Evolutionary conservation across 176 grass and related monocot genomes (phyloP).

Genomic region (Saccharum officinarum): DNA sequence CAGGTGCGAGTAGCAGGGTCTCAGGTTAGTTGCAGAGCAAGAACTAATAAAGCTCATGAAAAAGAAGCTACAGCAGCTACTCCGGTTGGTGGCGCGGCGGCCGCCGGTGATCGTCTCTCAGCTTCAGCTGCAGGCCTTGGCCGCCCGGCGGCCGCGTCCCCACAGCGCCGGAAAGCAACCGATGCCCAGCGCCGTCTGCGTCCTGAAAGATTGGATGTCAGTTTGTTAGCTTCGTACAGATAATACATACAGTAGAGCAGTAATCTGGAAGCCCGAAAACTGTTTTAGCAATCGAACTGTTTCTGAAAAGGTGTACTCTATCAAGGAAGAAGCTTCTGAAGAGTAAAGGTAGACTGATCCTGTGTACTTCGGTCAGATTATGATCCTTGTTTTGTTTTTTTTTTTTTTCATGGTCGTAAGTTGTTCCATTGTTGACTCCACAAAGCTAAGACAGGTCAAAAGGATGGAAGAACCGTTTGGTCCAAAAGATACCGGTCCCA

Average conservation of each 20-base stretch:
- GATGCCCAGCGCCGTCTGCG: not conserved
- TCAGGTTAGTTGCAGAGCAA: not conserved
- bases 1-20: not conserved
- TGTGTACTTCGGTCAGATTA: not conserved
- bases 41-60: not conserved
- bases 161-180: constrained; percentile 54
- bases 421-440: not conserved
- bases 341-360: not conserved
- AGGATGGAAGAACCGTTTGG: constrained; percentile 9
- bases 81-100: not conserved
- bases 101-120: not conserved
- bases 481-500: constrained; percentile 30
- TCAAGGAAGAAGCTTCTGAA: not conserved
- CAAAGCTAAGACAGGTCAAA: constrained; percentile 20
- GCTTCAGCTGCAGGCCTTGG: not conserved
- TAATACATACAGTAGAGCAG: not conserved
- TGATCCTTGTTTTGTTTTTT: not conserved
- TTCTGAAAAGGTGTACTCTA: not conserved
- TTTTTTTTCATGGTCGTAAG: not conserved
- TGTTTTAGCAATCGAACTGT: not conserved
- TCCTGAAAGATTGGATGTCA: constrained; percentile 13
- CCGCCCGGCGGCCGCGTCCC: constrained; percentile 21
- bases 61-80: not conserved
- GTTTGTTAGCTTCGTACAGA: not conserved
- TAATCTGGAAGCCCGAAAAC: not conserved